Evolutionary conservation across 176 grass and related monocot genomes (phyloP).

Genomic region (Thalia dealbata): DNA sequence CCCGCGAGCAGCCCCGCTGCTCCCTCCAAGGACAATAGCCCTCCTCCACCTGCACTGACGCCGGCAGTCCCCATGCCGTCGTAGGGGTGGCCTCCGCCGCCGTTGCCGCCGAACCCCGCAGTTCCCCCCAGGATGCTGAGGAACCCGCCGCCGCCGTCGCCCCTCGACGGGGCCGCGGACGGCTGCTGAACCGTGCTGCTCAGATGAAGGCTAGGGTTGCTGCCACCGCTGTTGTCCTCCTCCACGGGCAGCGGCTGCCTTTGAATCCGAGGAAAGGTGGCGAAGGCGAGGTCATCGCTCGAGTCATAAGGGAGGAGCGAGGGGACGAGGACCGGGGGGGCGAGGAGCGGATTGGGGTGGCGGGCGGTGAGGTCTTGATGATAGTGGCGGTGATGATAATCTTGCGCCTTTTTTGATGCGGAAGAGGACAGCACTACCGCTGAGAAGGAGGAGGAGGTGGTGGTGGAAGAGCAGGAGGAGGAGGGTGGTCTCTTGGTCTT

Average conservation of each 20-base stretch:
- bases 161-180: not conserved
- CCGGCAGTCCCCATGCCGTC: not conserved
- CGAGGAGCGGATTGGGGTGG: not conserved
- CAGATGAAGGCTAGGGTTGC: too few relatives aligned
- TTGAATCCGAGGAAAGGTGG: not conserved
- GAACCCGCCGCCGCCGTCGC: too few relatives aligned
- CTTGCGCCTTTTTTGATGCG: not conserved
- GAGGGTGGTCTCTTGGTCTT: slow-evolving; percentile 18
- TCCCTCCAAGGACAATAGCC: not conserved
- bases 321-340: not conserved
- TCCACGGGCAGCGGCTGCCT: not conserved
- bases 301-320: not conserved
- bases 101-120: not conserved
- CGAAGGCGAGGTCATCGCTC: not conserved
- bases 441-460: not conserved
- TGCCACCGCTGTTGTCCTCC: not conserved
- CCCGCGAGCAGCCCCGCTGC: too few relatives aligned
- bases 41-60: not conserved
- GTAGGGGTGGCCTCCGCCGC: not conserved
- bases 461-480: slow-evolving; percentile 3
- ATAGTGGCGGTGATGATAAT: too few relatives aligned
- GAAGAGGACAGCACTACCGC: not conserved
- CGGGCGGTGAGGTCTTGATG: not conserved
- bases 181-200: not conserved
- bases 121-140: not conserved